phyloP scores from a whole-genome alignment of 441 rosid genomes.

The Gossypium schwendimanii region DNA sequence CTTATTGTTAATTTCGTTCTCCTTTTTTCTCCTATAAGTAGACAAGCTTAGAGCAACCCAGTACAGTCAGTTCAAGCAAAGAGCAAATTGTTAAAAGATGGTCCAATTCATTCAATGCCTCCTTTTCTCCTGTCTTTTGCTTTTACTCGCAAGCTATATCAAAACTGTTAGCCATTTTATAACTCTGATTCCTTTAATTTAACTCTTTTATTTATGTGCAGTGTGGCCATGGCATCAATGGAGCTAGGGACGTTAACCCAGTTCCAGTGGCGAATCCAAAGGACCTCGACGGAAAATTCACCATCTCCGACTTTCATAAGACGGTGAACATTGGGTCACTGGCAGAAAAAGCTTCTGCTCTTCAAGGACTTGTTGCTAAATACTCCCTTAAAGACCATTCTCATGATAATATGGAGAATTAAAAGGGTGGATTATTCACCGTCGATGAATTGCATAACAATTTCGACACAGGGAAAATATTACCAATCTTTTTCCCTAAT shows the following conservation, averaged over 20 bases:
- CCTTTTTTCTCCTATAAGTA: neutral
- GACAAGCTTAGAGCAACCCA: neutral
- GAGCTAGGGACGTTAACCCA: neutral
- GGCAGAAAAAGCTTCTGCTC: neutral
- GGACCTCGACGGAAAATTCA: neutral
- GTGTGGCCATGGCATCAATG: neutral
- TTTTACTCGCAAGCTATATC: neutral
- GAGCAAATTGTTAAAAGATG: neutral
- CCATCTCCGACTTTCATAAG: neutral
- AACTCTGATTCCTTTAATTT: too few species aligned
- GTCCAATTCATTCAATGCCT: neutral
- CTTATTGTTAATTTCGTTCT: neutral
- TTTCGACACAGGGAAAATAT: slow-evolving; percentile 22
- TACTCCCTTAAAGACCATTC: neutral
- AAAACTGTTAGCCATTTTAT: too few species aligned
- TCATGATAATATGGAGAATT: slow-evolving; percentile 7
- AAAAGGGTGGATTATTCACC: neutral
- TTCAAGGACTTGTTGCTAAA: neutral
- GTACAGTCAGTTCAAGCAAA: neutral
- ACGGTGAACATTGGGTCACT: neutral
- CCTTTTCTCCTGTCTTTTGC: neutral
- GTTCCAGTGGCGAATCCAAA: neutral
- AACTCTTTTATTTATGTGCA: neutral
- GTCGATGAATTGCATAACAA: slow-evolving; percentile 6
- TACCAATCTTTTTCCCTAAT: slow-evolving; percentile 23